These are phyloP conservation scores for Fagopyrum homotropicum DNA, from an alignment of 148 eudicot species.

Conservation along the genomic window DNA sequence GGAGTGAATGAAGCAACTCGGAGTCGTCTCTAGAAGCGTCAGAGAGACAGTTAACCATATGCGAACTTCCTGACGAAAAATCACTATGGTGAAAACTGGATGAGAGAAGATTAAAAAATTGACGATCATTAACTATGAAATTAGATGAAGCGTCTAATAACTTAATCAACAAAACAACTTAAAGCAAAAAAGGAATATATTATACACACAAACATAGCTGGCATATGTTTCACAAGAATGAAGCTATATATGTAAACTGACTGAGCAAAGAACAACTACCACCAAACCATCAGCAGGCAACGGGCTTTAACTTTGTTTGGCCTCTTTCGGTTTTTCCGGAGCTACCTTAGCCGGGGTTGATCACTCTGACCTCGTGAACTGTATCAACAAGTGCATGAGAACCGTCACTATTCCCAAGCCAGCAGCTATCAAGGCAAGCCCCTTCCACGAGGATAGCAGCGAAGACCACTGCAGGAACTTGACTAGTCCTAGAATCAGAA, in stretches of 20 bases:
- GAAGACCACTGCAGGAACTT: slow-evolving; percentile 58
- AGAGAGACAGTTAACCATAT: too few relatives aligned
- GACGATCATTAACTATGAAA: too few relatives aligned
- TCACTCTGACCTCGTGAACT: slow-evolving; percentile 73
- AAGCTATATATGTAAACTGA: slow-evolving; percentile 1
- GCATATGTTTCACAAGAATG: not conserved
- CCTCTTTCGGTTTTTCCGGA: slow-evolving; percentile 33
- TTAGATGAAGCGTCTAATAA: too few relatives aligned
- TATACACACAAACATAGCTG: too few relatives aligned
- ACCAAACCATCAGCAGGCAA: not conserved
- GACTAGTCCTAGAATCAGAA: slow-evolving; percentile 37
- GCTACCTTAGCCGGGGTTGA: slow-evolving; percentile 67
- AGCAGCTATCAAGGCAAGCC: slow-evolving; percentile 41
- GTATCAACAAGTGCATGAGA: slow-evolving; percentile 80
- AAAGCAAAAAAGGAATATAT: too few relatives aligned
- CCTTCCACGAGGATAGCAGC: slow-evolving; percentile 79
- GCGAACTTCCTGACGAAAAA: too few relatives aligned
- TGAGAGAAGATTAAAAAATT: too few relatives aligned
- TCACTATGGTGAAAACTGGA: too few relatives aligned
- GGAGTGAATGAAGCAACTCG: too few relatives aligned
- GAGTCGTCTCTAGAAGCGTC: too few relatives aligned
- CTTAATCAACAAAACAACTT: too few relatives aligned
- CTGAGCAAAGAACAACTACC: not conserved
- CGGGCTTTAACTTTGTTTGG: slow-evolving; percentile 3
- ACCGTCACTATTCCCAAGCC: slow-evolving; percentile 44